A percentile compares a stretch with the other conserved stretches of the same genome.
Conservation (phyloP, 192 early-diverging fungal species). For the Haplosporangium gracile region DNA sequence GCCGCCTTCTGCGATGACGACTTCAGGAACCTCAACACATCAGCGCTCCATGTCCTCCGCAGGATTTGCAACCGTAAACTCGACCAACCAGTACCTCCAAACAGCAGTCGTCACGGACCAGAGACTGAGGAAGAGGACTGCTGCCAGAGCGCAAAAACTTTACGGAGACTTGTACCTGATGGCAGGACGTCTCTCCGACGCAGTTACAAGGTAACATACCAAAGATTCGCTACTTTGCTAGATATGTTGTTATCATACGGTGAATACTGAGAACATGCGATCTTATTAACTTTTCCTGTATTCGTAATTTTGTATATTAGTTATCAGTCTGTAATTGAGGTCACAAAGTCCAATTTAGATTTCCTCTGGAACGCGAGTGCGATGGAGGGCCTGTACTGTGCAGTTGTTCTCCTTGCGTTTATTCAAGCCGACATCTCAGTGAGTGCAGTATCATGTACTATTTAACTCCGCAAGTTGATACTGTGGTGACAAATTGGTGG, state of each 20-base stretch:
- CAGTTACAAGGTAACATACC: slow-evolving; percentile 65
- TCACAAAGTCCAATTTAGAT: slow-evolving; percentile 74
- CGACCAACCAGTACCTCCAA: slow-evolving; percentile 36
- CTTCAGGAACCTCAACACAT: slow-evolving; percentile 54
- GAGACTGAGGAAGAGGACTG: slow-evolving; percentile 71
- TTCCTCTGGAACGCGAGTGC: slow-evolving; percentile 83
- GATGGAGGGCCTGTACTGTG: slow-evolving; percentile 76
- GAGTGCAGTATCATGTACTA: neutral
- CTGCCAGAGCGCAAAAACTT: slow-evolving; percentile 79
- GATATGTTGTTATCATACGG: neutral
- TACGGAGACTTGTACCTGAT: slow-evolving; percentile 82
- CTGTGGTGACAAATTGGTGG: neutral
- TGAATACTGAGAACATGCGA: neutral
- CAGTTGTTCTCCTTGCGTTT: slow-evolving; percentile 69
- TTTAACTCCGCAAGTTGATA: neutral
- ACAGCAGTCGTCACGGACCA: slow-evolving; percentile 52
- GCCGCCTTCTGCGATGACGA: slow-evolving; percentile 61
- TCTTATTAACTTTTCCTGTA: neutral
- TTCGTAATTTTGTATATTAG: slow-evolving; percentile 36
- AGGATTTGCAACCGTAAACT: slow-evolving; percentile 28
- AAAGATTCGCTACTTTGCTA: neutral
- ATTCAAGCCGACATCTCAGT: slow-evolving; percentile 75
- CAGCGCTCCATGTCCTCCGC: slow-evolving; percentile 53
- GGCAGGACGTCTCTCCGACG: slow-evolving; percentile 78
- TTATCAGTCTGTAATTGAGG: slow-evolving; percentile 76